Evolutionary conservation across 371 early-diverging fungal species (phyloP).

Genomic region (Sanchytrium tribonematis): DNA sequence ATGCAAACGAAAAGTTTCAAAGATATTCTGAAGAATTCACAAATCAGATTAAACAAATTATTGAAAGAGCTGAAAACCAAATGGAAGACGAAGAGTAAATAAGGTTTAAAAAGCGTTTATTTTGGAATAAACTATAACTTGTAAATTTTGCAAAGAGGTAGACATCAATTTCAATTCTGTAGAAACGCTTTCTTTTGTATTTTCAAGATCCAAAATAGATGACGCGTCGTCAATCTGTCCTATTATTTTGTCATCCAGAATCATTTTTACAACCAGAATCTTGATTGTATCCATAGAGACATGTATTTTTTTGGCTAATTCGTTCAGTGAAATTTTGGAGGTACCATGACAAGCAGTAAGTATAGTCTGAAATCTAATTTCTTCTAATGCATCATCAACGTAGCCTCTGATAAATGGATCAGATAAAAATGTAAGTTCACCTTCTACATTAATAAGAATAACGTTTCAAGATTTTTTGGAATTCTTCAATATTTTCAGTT

Average conservation of each 20-base stretch:
- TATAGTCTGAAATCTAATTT: constrained; percentile 25
- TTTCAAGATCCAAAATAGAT: not conserved
- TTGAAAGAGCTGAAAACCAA: not conserved
- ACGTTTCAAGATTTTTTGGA: constrained; percentile 44
- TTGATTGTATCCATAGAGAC: not conserved
- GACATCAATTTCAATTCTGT: not conserved
- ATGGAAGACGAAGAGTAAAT: not conserved
- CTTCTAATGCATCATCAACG: constrained; percentile 59
- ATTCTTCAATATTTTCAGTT: constrained; percentile 48
- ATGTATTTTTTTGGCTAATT: not conserved
- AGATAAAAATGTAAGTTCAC: not conserved
- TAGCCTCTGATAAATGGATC: constrained; percentile 64
- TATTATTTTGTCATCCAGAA: not conserved
- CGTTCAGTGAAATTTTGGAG: not conserved
- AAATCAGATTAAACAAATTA: not conserved
- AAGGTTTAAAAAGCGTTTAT: not conserved
- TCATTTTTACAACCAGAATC: not conserved
- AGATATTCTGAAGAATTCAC: not conserved
- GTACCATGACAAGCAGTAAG: not conserved
- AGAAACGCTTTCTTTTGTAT: not conserved
- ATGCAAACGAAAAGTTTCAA: not conserved
- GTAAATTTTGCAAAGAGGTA: not conserved
- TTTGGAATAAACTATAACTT: not conserved
- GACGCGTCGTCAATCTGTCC: not conserved
- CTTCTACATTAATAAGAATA: not conserved